phyloP scores from a whole-genome alignment of 352 stramenopile genomes.

The Pythium brassicae region DNA sequence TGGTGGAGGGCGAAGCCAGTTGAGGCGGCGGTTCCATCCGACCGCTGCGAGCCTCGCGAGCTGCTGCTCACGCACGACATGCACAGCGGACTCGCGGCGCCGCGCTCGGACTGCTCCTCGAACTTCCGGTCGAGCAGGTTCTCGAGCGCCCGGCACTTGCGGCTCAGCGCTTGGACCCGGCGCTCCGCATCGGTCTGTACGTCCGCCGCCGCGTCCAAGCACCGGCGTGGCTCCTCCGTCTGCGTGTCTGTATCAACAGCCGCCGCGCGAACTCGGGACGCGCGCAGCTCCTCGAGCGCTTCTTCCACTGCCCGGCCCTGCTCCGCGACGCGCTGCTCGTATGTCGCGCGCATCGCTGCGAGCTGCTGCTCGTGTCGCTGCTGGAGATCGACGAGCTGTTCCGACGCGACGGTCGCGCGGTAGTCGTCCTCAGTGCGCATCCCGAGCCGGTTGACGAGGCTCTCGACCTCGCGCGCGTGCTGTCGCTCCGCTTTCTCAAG shows the following conservation, averaged over 20 bases:
- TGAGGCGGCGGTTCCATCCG: background rate
- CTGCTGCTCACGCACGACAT: constrained; percentile 20
- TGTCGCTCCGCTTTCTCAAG: background rate
- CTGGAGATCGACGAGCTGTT: constrained; percentile 13
- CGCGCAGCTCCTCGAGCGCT: constrained; percentile 5
- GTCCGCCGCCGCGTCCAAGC: background rate
- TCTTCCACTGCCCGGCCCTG: constrained; percentile 16
- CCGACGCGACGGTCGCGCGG: constrained; percentile 11
- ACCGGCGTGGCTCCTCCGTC: constrained; percentile 10
- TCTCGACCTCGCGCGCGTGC: constrained; percentile 3
- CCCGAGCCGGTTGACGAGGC: constrained; percentile 5
- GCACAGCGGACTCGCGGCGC: constrained; percentile 18
- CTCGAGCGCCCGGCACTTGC: constrained; percentile 44
- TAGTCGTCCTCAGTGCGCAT: constrained; percentile 10
- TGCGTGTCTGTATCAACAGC: constrained; percentile 12
- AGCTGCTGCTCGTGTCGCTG: constrained; percentile 16
- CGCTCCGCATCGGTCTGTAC: constrained; percentile 9
- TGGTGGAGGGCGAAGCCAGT: constrained; percentile 10
- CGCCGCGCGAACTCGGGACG: background rate
- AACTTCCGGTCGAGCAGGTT: constrained; percentile 60
- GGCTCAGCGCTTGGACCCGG: constrained; percentile 37
- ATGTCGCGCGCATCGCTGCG: constrained; percentile 10
- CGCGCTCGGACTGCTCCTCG: constrained; percentile 24
- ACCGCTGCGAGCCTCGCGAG: constrained; percentile 12
- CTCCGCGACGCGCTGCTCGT: constrained; percentile 22